Base-by-base conservation (phyloP, 2,329 filamentous ascomycete species). In the Verticillium albo-atrum region DNA sequence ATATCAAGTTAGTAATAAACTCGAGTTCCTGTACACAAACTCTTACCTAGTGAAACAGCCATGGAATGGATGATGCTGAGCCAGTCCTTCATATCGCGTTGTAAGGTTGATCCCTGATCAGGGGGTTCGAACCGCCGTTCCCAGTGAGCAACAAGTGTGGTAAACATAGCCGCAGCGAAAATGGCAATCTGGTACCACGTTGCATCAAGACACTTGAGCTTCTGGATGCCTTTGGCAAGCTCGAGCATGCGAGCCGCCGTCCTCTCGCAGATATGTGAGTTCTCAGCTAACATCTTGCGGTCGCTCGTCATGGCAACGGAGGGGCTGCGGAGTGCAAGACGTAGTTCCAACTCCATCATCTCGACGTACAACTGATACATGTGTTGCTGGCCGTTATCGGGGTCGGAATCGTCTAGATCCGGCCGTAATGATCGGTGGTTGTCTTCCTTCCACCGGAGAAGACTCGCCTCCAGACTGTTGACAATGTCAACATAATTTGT, bases 161-260 rank as follows among this genome's bases (percentile, higher is more conserved):
- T 89, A 66, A 92, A 90, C 59, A 91, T 87, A 27, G 89, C 89
- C 51, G 88, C 85, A 14, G 90, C 80, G 67, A 90, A 91, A 6
- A 90, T 82, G 0, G 89, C 87, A 55, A 86, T 81, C 54, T 89
- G 88, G 66, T 90, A 89, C 89, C 90, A 93, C 1, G 89, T 91
- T 1, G 89, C 90, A 68, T 94, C 90, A 4, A 93, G 75, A 52
- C 85, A 86, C 67, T 89, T 90, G 60, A 87, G 77, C 64, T 80
- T 81, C 60, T 84, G 82, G 54, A 93, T 73, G 57, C 84, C 77
- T 25, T 79, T 77, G 6, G 87, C 83, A 27, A 82, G 79, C 25
- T 79, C 76, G 3, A 93, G 76, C 73, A 92, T 84, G 62, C 87
- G 82, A 54, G 82, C 80, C 6, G 88, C 83, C 10, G 85, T 84